Percentiles rank a stretch among this genome's conserved stretches.
phyloP scores from a whole-genome alignment of 164 flowering plant species.

The Litsea cubeba region DNA sequence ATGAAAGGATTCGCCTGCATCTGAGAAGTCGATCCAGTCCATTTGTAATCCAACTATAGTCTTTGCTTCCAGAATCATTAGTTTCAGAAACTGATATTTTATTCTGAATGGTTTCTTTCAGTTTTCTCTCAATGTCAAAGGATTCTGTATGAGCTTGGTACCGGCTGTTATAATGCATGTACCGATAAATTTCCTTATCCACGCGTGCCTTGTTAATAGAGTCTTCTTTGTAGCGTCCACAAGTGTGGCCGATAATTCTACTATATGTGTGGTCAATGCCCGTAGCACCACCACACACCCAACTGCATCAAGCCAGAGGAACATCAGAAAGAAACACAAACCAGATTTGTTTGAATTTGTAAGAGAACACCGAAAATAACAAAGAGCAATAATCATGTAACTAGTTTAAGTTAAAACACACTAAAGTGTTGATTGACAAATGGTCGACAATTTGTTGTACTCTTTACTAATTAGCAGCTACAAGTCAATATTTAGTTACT shows the following conservation, averaged over 20 bases:
- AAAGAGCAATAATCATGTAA: too few species aligned
- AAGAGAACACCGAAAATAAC: too few species aligned
- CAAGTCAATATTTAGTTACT: too few species aligned
- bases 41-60: constrained; percentile 44
- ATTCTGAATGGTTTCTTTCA: constrained; percentile 31
- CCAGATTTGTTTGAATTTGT: background rate
- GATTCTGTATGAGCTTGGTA: constrained; percentile 59
- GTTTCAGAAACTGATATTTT: constrained; percentile 29
- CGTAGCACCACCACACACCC: background rate
- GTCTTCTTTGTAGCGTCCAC: constrained; percentile 50
- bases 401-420: too few species aligned
- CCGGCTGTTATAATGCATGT: constrained; percentile 50
- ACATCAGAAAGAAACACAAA: background rate
- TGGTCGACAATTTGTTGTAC: too few species aligned
- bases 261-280: background rate
- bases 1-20: constrained; percentile 51
- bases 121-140: constrained; percentile 34
- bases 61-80: constrained; percentile 28
- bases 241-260: constrained; percentile 19
- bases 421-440: too few species aligned
- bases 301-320: background rate
- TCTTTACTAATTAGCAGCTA: too few species aligned
- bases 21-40: constrained; percentile 50
- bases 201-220: constrained; percentile 33
- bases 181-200: constrained; percentile 40